Conservation (phyloP, 2,329 filamentous ascomycete species). For the Myriosclerotinia duriaeana region DNA sequence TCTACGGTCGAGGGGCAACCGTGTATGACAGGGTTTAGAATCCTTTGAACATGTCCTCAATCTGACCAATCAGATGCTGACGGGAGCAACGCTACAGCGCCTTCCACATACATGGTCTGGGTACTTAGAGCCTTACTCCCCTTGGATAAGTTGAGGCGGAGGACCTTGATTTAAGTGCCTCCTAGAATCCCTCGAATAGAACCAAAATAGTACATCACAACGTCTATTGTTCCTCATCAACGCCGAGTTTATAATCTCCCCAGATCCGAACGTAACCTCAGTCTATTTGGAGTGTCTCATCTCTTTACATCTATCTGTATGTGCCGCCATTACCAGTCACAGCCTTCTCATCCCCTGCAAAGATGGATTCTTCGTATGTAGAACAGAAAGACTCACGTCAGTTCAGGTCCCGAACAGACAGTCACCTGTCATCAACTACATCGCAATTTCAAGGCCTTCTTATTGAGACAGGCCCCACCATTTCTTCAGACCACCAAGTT, state of each 20-base stretch:
- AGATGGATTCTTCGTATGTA: conserved; percentile 41
- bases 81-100: conserved; percentile 23
- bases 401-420: conserved; percentile 39
- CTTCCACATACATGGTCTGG: conserved; percentile 23
- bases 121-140: conserved; percentile 37
- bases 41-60: conserved; percentile 21
- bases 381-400: conserved; percentile 40
- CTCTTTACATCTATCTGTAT: conserved; percentile 28
- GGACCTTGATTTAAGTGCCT: conserved; percentile 35
- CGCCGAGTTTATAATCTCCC: conserved; percentile 25
- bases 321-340: conserved; percentile 36
- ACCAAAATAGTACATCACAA: conserved; percentile 38
- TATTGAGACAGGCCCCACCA: conserved; percentile 32
- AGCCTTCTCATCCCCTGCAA: conserved; percentile 33
- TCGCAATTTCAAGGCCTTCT: conserved; percentile 38
- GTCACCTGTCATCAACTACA: conserved; percentile 38
- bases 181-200: conserved; percentile 34
- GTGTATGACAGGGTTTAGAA: conserved; percentile 21
- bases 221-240: conserved; percentile 28
- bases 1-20: conserved; percentile 19
- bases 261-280: conserved; percentile 24
- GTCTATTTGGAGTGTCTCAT: conserved; percentile 27
- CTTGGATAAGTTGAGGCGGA: conserved; percentile 35
- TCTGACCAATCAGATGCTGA: conserved; percentile 25
- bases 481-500: conserved; percentile 29